These are phyloP conservation scores for Silene coronaria DNA, from an alignment of 179 eudicot genomes.

Conservation along the genomic window DNA sequence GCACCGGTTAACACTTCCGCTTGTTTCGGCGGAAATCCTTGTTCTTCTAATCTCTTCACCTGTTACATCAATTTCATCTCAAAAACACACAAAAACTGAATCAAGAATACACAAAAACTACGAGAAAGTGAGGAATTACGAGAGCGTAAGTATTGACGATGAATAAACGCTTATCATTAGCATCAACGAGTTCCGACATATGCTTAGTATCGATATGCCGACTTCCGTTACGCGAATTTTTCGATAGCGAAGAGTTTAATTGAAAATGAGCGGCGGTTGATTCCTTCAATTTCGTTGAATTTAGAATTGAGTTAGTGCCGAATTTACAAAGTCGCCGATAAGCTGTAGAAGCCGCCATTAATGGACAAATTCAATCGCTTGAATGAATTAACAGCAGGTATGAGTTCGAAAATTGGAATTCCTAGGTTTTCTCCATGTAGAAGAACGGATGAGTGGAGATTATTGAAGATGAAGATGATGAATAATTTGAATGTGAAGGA, in stretches of 20 bases:
- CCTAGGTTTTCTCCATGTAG: background rate
- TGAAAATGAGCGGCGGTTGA: constrained; percentile 10
- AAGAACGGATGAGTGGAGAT: background rate
- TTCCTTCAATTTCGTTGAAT: constrained; percentile 18
- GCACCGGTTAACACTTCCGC: constrained; percentile 77
- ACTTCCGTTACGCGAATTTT: constrained; percentile 17
- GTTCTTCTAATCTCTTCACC: constrained; percentile 69
- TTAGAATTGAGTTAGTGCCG: constrained; percentile 12
- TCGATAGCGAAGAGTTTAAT: constrained; percentile 14
- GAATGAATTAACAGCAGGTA: background rate
- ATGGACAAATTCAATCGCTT: constrained; percentile 6
- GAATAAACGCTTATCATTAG: constrained; percentile 56
- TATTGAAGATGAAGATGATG: background rate
- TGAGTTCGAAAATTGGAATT: background rate
- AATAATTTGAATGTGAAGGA: background rate
- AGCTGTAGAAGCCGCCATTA: constrained; percentile 45
- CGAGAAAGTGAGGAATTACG: constrained; percentile 30
- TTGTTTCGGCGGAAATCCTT: constrained; percentile 71
- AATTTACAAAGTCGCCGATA: constrained; percentile 32
- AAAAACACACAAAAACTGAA: background rate
- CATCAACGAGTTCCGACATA: constrained; percentile 49
- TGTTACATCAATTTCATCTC: constrained; percentile 10
- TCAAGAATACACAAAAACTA: background rate
- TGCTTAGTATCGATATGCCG: constrained; percentile 26
- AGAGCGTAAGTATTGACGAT: constrained; percentile 85